These are phyloP conservation scores for Myxozyma lipomycoides DNA, from an alignment of 805 yeast species.

Conservation along the genomic window DNA sequence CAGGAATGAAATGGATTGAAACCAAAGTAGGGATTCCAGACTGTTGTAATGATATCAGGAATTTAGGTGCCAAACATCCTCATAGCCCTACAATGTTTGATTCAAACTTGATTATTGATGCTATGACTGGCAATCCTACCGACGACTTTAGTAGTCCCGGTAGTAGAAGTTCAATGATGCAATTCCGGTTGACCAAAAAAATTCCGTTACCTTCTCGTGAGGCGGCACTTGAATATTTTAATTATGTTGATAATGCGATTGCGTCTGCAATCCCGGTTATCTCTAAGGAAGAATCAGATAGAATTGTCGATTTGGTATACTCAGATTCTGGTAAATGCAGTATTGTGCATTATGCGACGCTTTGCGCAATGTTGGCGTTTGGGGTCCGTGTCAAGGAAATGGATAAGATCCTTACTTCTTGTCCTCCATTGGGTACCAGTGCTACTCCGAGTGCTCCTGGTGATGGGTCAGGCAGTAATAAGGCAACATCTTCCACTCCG, in stretches of 20 bases:
- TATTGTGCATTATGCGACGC: slow-evolving; percentile 15
- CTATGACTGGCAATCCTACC: background rate
- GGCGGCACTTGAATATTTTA: background rate
- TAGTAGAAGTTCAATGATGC: no score
- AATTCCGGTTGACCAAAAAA: background rate
- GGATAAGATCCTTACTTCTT: background rate
- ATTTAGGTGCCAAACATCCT: background rate
- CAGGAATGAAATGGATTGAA: slow-evolving; percentile 29
- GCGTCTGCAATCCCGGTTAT: slow-evolving; percentile 9
- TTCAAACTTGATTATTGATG: background rate
- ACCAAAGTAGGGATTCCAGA: slow-evolving; percentile 20
- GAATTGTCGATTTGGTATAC: slow-evolving; percentile 11
- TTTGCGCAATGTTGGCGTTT: slow-evolving; percentile 19
- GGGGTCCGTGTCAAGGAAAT: slow-evolving; percentile 9
- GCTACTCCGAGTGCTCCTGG: background rate
- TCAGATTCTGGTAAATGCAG: slow-evolving; percentile 2
- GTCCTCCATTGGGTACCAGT: background rate
- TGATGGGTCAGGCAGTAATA: background rate
- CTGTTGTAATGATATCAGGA: slow-evolving; percentile 5
- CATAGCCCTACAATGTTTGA: background rate
- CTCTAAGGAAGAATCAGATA: slow-evolving; percentile 9
- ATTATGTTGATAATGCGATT: background rate
- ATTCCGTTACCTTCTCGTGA: slow-evolving; percentile 3
- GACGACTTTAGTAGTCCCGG: no score
- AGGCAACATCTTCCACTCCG: no score